These are phyloP conservation scores for Monosporascus ibericus DNA, from an alignment of 2,329 filamentous ascomycete species.

Conservation along the genomic window DNA sequence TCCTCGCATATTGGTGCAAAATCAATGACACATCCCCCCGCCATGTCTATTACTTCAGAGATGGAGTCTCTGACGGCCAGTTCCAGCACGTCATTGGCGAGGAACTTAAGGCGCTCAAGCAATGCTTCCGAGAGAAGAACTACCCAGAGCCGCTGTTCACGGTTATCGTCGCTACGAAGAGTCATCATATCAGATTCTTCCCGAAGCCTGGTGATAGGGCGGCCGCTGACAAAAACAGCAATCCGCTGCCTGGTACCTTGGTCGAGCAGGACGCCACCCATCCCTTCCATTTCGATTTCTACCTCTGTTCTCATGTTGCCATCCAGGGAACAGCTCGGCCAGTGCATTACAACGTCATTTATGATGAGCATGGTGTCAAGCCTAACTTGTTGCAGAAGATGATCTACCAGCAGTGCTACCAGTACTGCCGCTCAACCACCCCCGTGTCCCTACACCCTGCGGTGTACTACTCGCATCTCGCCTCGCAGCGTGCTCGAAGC, in stretches of 20 bases:
- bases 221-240: slow-evolving; percentile 66
- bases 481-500: slow-evolving; percentile 69
- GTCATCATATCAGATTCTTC: slow-evolving; percentile 92
- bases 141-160: slow-evolving; percentile 59
- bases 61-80: slow-evolving; percentile 85
- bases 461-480: slow-evolving; percentile 93
- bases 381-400: slow-evolving; percentile 73
- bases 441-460: slow-evolving; percentile 85
- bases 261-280: slow-evolving; percentile 88
- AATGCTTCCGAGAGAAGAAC: slow-evolving; percentile 40
- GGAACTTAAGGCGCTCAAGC: slow-evolving; percentile 70
- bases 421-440: slow-evolving; percentile 86
- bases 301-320: slow-evolving; percentile 56
- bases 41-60: slow-evolving; percentile 88
- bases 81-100: slow-evolving; percentile 71
- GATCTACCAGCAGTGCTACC: slow-evolving; percentile 93
- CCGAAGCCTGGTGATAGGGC: slow-evolving; percentile 48
- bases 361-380: slow-evolving; percentile 68
- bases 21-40: slow-evolving; percentile 52
- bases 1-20: slow-evolving; percentile 60
- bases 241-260: slow-evolving; percentile 78
- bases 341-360: slow-evolving; percentile 83
- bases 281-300: slow-evolving; percentile 87
- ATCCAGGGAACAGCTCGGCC: slow-evolving; percentile 93
- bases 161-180: slow-evolving; percentile 84